Conservation (phyloP, 2,329 filamentous ascomycete genomes). For the Verticillium albo-atrum region DNA sequence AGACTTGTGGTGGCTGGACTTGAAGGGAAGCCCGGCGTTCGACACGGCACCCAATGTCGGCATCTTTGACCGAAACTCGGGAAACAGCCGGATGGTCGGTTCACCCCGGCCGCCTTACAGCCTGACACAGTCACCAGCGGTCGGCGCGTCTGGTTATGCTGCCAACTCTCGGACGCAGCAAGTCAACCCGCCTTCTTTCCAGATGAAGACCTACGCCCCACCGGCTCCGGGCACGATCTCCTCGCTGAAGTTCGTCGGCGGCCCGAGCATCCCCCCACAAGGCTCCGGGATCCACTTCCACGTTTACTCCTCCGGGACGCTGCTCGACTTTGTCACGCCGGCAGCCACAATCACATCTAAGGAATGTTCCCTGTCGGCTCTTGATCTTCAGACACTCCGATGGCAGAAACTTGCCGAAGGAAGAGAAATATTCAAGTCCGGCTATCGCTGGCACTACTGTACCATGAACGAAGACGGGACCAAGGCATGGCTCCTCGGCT, state of each 20-base stretch:
- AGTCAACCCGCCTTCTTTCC: slow-evolving; percentile 62
- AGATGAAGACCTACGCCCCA: slow-evolving; percentile 70
- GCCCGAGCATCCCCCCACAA: slow-evolving; percentile 80
- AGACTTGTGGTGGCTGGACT: slow-evolving; percentile 95
- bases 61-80: slow-evolving; percentile 41
- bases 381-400: slow-evolving; percentile 80
- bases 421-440: slow-evolving; percentile 83
- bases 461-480: slow-evolving; percentile 93
- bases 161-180: slow-evolving; percentile 65
- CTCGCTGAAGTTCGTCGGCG: slow-evolving; percentile 83
- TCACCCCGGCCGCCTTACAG: slow-evolving; percentile 51
- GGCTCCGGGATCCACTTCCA: slow-evolving; percentile 93
- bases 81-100: slow-evolving; percentile 34
- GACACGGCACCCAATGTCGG: slow-evolving; percentile 61
- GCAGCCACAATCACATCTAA: slow-evolving; percentile 80
- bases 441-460: slow-evolving; percentile 98
- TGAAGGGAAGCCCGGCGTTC: slow-evolving; percentile 85
- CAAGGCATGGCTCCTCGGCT: slow-evolving; percentile 95
- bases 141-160: slow-evolving; percentile 59
- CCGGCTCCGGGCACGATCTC: slow-evolving; percentile 87
- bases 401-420: slow-evolving; percentile 97
- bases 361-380: slow-evolving; percentile 84
- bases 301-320: slow-evolving; percentile 84
- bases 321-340: slow-evolving; percentile 92
- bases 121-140: slow-evolving; percentile 39